phyloP scores from a whole-genome alignment of 2,329 filamentous ascomycete genomes.

The Massarina eburnea region DNA sequence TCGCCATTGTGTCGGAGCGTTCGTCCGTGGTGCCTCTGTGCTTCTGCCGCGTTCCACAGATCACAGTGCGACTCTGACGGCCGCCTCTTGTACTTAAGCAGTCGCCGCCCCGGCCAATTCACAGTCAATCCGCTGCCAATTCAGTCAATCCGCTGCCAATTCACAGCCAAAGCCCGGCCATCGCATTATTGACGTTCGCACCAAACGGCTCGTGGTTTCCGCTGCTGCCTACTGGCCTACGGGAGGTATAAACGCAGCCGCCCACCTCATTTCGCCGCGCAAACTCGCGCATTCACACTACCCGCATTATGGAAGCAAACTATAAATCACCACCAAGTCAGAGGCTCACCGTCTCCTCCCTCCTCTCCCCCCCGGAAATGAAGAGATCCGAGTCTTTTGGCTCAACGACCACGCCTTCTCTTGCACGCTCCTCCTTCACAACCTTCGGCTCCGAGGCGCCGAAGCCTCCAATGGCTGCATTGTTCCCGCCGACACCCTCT shows the following conservation, averaged over 20 bases:
- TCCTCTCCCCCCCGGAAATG: slow-evolving; percentile 45
- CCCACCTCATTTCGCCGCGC: slow-evolving; percentile 9
- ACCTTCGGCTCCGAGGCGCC: slow-evolving; percentile 31
- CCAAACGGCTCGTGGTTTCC: slow-evolving; percentile 10
- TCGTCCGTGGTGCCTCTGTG: slow-evolving; percentile 4
- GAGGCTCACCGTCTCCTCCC: slow-evolving; percentile 39
- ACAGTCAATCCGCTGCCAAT: slow-evolving; percentile 16
- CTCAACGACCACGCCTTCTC: slow-evolving; percentile 29
- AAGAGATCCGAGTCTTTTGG: slow-evolving; percentile 44
- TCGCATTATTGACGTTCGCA: slow-evolving; percentile 1
- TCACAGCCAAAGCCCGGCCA: slow-evolving; percentile 12
- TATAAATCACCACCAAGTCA: slow-evolving; percentile 33
- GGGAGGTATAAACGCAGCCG: slow-evolving; percentile 35
- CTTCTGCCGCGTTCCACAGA: slow-evolving; percentile 37
- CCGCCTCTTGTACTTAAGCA: slow-evolving; percentile 19
- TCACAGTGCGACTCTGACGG: slow-evolving; percentile 18
- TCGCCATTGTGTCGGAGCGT: slow-evolving; percentile 7
- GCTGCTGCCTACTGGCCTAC: slow-evolving; percentile 14
- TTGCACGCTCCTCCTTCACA: slow-evolving; percentile 24
- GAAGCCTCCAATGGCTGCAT: slow-evolving; percentile 21
- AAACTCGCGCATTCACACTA: neutral
- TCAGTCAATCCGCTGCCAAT: slow-evolving; percentile 1
- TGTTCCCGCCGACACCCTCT: slow-evolving; percentile 23
- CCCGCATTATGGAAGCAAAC: slow-evolving; percentile 33
- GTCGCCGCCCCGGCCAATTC: slow-evolving; percentile 22